phyloP scores from a whole-genome alignment of 148 eudicot genomes.

The Rhododendron molle region DNA sequence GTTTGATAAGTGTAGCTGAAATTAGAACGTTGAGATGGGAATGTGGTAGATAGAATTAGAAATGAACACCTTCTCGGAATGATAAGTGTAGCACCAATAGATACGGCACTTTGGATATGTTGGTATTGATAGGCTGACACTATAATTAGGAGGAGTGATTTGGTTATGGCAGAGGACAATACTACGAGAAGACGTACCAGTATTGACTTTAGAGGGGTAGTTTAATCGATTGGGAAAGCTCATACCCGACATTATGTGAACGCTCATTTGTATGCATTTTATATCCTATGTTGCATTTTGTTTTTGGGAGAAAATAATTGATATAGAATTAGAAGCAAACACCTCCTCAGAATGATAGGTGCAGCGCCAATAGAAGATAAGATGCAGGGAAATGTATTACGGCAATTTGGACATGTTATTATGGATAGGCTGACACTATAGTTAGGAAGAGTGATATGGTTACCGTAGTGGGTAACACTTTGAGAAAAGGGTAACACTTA shows the following conservation, averaged over 20 bases:
- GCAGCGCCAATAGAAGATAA: not conserved
- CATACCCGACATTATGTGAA: not conserved
- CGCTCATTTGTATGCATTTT: not conserved
- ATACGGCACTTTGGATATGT: not conserved
- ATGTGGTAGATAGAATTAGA: not conserved
- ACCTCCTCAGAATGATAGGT: not conserved
- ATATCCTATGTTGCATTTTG: not conserved
- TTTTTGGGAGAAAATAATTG: not conserved
- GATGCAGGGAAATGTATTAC: not conserved
- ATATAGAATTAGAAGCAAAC: not conserved
- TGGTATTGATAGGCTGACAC: not conserved
- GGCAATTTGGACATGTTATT: not conserved
- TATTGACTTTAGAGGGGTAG: not conserved
- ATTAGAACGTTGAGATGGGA: not conserved
- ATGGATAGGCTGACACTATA: not conserved
- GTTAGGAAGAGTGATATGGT: not conserved
- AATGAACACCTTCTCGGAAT: not conserved
- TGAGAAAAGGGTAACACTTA: no score
- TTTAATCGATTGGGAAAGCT: no score
- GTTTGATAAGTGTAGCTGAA: not conserved
- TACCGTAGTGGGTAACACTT: no score
- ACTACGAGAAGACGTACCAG: not conserved
- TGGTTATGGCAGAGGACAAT: not conserved
- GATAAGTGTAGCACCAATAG: not conserved
- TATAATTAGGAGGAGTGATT: not conserved